phyloP scores from a whole-genome alignment of 2,329 filamentous ascomycete species.

The Aspergillus bombycis region DNA sequence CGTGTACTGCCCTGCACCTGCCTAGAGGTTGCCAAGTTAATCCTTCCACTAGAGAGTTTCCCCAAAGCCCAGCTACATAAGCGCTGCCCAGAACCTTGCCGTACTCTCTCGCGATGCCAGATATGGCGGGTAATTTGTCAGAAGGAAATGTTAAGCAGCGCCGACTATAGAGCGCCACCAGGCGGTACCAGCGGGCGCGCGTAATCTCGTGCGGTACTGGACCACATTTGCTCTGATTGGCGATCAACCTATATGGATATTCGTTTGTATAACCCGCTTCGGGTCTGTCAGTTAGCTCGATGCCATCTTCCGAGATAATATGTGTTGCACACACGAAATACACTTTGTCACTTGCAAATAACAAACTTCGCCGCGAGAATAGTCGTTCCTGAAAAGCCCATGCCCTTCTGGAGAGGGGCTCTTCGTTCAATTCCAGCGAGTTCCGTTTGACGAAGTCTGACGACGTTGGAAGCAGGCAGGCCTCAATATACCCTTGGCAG shows the following conservation, averaged over 20 bases:
- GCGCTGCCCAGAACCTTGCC: accelerated
- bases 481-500: too few relatives aligned
- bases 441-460: accelerated
- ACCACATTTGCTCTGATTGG: not conserved
- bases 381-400: too few relatives aligned
- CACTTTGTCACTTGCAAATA: too few relatives aligned
- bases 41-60: accelerated
- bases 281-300: not conserved
- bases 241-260: not conserved
- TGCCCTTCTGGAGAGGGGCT: too few relatives aligned
- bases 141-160: not conserved
- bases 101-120: not conserved
- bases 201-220: not conserved
- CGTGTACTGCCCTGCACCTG: accelerated
- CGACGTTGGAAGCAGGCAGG: too few relatives aligned
- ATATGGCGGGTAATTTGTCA: not conserved
- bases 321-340: too few relatives aligned
- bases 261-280: not conserved
- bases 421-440: too few relatives aligned
- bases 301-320: too few relatives aligned
- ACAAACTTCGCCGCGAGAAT: too few relatives aligned
- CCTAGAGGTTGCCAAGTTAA: accelerated
- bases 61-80: not conserved
- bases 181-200: not conserved
- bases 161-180: not conserved